A percentile compares a stretch with the other conserved stretches of the same genome.
Evolutionary conservation across 164 flowering plant genomes (phyloP).

Genomic region (Stephania yunnanensis): DNA sequence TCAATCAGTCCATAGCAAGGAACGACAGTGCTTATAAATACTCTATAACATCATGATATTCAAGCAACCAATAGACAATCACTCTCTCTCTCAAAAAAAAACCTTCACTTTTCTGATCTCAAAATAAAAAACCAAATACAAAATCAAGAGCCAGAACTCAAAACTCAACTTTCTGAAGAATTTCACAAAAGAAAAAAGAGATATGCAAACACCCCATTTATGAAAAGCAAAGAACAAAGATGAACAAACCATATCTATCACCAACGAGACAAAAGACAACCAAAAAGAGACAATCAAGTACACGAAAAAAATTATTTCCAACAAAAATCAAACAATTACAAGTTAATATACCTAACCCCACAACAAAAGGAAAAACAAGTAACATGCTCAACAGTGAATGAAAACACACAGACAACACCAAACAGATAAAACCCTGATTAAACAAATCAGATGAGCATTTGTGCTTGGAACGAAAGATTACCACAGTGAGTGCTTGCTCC

Average conservation of each 20-base stretch:
- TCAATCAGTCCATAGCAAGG: background rate
- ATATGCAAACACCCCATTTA: background rate
- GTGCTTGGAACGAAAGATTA: constrained; percentile 31
- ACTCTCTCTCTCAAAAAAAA: background rate
- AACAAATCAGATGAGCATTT: constrained; percentile 11
- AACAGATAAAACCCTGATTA: background rate
- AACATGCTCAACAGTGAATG: background rate
- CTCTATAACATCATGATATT: background rate
- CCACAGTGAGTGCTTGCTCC: constrained; percentile 48
- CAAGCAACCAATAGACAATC: background rate
- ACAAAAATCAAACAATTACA: background rate
- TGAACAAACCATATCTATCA: background rate
- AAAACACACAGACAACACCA: background rate
- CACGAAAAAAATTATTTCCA: background rate
- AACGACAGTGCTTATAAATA: background rate
- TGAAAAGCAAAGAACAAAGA: background rate
- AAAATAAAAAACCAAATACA: background rate
- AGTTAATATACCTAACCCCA: background rate
- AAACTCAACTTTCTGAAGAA: background rate
- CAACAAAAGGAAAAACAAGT: background rate
- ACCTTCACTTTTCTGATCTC: background rate
- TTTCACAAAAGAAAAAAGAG: background rate
- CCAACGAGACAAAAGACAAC: background rate
- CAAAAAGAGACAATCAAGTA: background rate
- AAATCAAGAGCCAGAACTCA: background rate